Conservation (phyloP, 2,329 filamentous ascomycete genomes). For the Endoconidiophora laricicola region DNA sequence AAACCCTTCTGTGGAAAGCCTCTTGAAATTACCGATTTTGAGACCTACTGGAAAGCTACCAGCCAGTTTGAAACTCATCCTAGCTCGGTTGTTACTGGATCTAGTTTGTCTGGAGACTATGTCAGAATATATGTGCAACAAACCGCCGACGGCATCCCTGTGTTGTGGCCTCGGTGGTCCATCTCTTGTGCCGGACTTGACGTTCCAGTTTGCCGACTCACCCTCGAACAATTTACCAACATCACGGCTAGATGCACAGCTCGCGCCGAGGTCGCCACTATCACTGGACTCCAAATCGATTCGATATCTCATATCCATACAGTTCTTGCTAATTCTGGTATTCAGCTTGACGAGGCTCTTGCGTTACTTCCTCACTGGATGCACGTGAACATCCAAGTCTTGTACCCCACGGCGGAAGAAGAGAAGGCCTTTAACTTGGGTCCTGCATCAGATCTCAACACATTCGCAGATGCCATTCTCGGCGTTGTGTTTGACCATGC, state of each 20-base stretch:
- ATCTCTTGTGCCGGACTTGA: constrained; percentile 60
- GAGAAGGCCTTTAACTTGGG: constrained; percentile 54
- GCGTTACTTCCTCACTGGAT: constrained; percentile 58
- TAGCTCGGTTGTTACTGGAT: constrained; percentile 80
- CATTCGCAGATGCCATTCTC: constrained; percentile 69
- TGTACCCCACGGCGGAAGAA: constrained; percentile 66
- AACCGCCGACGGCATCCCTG: constrained; percentile 71
- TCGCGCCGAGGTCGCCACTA: constrained; percentile 26
- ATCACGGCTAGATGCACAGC: constrained; percentile 29
- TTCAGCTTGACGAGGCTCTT: constrained; percentile 66
- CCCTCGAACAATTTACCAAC: constrained; percentile 51
- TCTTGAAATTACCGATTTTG: constrained; percentile 92
- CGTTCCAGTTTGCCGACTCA: constrained; percentile 65
- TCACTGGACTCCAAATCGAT: constrained; percentile 31
- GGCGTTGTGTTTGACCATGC: constrained; percentile 84
- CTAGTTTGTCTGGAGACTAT: constrained; percentile 90
- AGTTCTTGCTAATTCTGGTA: constrained; percentile 56
- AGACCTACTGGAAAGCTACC: constrained; percentile 98
- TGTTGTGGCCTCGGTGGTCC: constrained; percentile 76
- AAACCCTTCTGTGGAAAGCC: constrained; percentile 88
- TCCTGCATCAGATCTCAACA: constrained; percentile 68
- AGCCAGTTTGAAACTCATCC: constrained; percentile 67
- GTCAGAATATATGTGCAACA: constrained; percentile 82
- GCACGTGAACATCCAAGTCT: constrained; percentile 79
- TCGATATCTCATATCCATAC: constrained; percentile 52